phyloP scores from a whole-genome alignment of 768 basidiomycete genomes.

The Trametes cingulata region DNA sequence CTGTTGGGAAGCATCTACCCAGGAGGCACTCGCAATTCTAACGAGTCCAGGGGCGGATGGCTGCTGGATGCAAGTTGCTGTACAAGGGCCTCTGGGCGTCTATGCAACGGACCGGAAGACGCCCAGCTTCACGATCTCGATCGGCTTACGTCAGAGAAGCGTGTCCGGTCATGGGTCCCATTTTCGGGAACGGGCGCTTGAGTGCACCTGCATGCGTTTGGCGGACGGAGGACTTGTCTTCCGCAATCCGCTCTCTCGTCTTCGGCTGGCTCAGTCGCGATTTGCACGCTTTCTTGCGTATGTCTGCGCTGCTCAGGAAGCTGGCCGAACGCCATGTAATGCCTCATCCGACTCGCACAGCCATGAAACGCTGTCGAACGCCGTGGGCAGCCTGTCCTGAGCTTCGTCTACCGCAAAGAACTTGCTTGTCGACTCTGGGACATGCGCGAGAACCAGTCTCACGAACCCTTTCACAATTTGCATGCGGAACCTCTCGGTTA shows the following conservation, averaged over 20 bases:
- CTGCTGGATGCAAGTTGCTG: no score
- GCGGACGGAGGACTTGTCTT: background rate
- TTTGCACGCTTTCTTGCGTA: slow-evolving; percentile 17
- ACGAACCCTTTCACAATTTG: background rate
- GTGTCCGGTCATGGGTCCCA: slow-evolving; percentile 12
- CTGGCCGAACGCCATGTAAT: slow-evolving; percentile 24
- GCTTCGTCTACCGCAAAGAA: slow-evolving; percentile 18
- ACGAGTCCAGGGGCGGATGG: no score
- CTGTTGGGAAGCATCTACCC: no score
- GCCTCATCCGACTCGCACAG: background rate
- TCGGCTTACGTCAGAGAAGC: slow-evolving; percentile 13
- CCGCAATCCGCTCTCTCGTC: background rate
- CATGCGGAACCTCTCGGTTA: background rate
- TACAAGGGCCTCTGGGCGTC: no score
- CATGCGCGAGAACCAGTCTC: background rate
- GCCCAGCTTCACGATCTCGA: no score
- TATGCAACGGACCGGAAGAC: background rate
- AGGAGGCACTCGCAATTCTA: no score
- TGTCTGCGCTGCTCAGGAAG: slow-evolving; percentile 17
- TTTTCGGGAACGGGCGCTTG: background rate
- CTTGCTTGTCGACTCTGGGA: slow-evolving; percentile 8
- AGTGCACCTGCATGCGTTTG: background rate
- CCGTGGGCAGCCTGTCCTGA: background rate
- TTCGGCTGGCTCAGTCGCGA: slow-evolving; percentile 5
- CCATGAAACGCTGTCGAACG: background rate